Evolutionary conservation across 1,139 yeast genomes (phyloP).

Genomic region (Saccharomycopsis crataegensis): DNA sequence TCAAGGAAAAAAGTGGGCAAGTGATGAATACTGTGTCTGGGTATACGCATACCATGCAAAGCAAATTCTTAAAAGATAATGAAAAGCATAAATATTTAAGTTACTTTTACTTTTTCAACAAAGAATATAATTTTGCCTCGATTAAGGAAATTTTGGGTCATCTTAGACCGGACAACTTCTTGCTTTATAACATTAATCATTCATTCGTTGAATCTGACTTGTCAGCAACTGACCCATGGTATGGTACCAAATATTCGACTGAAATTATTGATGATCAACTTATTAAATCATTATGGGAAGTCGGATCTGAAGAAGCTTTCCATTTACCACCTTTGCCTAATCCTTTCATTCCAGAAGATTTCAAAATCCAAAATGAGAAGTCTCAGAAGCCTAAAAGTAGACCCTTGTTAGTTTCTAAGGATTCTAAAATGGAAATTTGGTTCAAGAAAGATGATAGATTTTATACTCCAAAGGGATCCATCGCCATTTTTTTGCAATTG

Average conservation of each 20-base stretch:
- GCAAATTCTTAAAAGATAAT: constrained; percentile 4
- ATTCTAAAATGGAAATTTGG: constrained; percentile 58
- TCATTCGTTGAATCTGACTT: constrained; percentile 28
- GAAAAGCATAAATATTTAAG: constrained; percentile 4
- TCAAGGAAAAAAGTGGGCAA: constrained; percentile 53
- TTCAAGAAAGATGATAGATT: constrained; percentile 86
- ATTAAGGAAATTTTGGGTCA: constrained; percentile 45
- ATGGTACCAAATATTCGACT: constrained; percentile 72
- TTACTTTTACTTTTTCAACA: constrained; percentile 1
- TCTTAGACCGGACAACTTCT: constrained; percentile 52
- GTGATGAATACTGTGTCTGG: constrained; percentile 38
- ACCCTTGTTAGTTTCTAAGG: constrained; percentile 40
- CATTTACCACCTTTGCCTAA: constrained; percentile 58
- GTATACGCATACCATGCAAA: constrained; percentile 43
- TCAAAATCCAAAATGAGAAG: constrained; percentile 26
- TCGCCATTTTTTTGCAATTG: constrained; percentile 55
- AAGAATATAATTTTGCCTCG: constrained; percentile 49
- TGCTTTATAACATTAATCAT: constrained; percentile 41
- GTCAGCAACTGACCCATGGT: constrained; percentile 65
- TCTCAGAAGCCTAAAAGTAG: constrained; percentile 25
- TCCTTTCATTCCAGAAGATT: constrained; percentile 74
- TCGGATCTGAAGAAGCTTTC: constrained; percentile 29
- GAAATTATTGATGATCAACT: constrained; percentile 33
- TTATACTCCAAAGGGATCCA: constrained; percentile 78
- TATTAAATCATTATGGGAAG: constrained; percentile 1